Evolutionary conservation across 2,329 filamentous ascomycete genomes (phyloP).

Genomic region (Fusarium buxicola): DNA sequence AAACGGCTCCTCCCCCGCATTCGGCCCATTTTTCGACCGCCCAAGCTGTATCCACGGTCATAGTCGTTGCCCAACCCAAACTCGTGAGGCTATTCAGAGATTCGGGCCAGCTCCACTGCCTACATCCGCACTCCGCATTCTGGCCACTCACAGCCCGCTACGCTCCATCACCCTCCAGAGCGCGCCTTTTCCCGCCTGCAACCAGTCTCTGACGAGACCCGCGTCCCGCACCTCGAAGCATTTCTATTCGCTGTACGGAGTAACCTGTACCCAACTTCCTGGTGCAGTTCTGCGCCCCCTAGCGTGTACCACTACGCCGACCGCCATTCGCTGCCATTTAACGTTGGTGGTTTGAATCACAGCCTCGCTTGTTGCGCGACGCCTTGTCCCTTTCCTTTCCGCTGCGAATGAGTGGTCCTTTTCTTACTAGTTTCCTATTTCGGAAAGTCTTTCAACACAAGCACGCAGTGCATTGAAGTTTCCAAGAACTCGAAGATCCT

Average conservation of each 20-base stretch:
- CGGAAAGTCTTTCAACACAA: constrained; percentile 10
- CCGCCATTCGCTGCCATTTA: constrained; percentile 36
- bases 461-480: constrained; percentile 9
- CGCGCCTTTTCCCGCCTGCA: constrained; percentile 35
- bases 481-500: constrained; percentile 15
- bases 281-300: constrained; percentile 32
- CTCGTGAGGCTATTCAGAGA: constrained; percentile 58
- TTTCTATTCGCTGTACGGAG: constrained; percentile 40
- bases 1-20: constrained; percentile 42
- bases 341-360: constrained; percentile 34
- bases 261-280: constrained; percentile 35
- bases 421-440: constrained; percentile 5
- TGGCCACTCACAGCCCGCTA: constrained; percentile 44
- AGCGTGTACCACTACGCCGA: constrained; percentile 35
- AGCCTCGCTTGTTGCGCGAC: constrained; percentile 35
- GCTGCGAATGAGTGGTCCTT: constrained; percentile 12
- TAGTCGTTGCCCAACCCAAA: constrained; percentile 38
- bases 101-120: constrained; percentile 40
- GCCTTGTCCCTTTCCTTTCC: constrained; percentile 28
- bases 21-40: constrained; percentile 36
- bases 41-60: constrained; percentile 14
- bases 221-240: constrained; percentile 19
- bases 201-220: constrained; percentile 41
- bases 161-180: constrained; percentile 37
- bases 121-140: constrained; percentile 36